Evolutionary conservation across 352 stramenopile genomes (phyloP), one percentile per base, ranked within the genome.

Genomic region (Hyaloperonospora brassicae): DNA sequence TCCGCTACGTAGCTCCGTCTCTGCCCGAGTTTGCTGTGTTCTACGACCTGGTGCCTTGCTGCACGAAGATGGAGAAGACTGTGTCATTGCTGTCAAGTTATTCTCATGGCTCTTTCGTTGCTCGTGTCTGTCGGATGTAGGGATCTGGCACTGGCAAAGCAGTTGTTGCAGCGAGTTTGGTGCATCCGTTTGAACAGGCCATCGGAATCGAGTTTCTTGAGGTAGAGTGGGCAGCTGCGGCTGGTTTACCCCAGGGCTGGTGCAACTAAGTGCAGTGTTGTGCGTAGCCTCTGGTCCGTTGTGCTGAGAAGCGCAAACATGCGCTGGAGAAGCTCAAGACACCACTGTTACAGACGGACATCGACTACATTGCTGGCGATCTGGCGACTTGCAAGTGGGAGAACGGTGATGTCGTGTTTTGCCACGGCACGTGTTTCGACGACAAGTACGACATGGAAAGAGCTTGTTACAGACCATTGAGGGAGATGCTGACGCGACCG

Each of bases 351-450:
- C 68, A 68, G 24, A 77, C 73, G 3, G 76, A 88, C 55, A 76
- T 93, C n/a, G 79, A 89, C 25, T 93, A 90, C 42, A 73, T 88
- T 41, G 66, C 68, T 21, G 81, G 66, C 11, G 84, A 76, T 57
- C 54, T 93, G 52, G 50, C 90, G 27, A 75, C 68, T 14, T 72
- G 66, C 22, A 69, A 76, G 38, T 94, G 84, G 84, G 67, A 73
- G 31, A 71, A 89, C 45, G 81, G 84, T 2, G 80, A 91, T 52
- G 65, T 92, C 2, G 68, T 92, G 0, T 93, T 94, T 50, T 89
- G 81, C 49, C 81, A 94, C 50, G 83, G 79, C 60, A 92, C 81
- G 21, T 92, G 81, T 64, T 92, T 92, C 44, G 83, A 79, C 42
- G 79, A 90, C 64, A 76, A 70, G 83, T 93, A 70, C 41, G 76